These are phyloP conservation scores for Teratosphaeria epicoccoides DNA, from an alignment of 2,329 filamentous ascomycete genomes.

Conservation along the genomic window DNA sequence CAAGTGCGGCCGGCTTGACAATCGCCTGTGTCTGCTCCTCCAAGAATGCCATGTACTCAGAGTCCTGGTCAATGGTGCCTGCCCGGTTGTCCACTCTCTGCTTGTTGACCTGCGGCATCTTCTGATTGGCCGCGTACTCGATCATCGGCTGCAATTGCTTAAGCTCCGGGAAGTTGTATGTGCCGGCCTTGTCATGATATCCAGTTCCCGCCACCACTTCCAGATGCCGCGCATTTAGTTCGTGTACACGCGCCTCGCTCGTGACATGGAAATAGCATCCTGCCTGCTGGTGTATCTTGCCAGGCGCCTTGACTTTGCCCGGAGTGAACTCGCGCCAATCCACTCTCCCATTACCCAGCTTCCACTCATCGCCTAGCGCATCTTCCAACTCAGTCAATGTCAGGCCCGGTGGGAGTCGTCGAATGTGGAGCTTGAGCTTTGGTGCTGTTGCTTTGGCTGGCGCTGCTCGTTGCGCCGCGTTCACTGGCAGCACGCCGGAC, in stretches of 20 bases:
- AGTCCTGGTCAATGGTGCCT: conserved; percentile 92
- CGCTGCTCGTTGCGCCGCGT: conserved; percentile 19
- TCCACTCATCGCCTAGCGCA: conserved; percentile 71
- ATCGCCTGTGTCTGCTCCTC: conserved; percentile 71
- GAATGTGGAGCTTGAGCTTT: conserved; percentile 73
- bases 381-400: conserved; percentile 66
- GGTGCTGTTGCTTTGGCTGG: conserved; percentile 39
- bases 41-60: conserved; percentile 89
- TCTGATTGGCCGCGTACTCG: conserved; percentile 75
- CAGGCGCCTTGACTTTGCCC: conserved; percentile 75
- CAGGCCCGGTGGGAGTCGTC: conserved; percentile 76
- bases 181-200: conserved; percentile 76
- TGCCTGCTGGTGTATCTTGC: conserved; percentile 72
- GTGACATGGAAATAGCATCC: conserved; percentile 74
- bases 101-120: conserved; percentile 57
- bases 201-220: conserved; percentile 33
- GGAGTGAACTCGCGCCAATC: conserved; percentile 69
- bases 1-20: conserved; percentile 41
- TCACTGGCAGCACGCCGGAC: conserved; percentile 22
- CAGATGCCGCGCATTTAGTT: conserved; percentile 61
- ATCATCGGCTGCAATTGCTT: conserved; percentile 63
- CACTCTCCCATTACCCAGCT: conserved; percentile 64
- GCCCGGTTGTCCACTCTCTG: conserved; percentile 71
- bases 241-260: conserved; percentile 55
- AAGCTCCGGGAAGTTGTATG: conserved; percentile 59